Evolutionary conservation across 176 grass and related monocot genomes (phyloP).

Genomic region (Triticum urartu): DNA sequence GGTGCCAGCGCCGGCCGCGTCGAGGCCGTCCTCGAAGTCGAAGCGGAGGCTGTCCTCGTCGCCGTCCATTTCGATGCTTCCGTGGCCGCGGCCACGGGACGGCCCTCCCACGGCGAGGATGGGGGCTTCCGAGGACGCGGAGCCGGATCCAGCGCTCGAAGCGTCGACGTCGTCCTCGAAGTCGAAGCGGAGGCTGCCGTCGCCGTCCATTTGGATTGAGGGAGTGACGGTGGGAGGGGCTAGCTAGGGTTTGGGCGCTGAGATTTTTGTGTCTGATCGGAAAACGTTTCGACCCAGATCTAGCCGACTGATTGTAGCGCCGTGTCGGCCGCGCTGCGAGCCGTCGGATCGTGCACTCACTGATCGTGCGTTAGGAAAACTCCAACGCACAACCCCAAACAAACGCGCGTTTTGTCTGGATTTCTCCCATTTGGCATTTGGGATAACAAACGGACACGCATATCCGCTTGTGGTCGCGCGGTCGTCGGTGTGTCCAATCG

Average conservation of each 20-base stretch:
- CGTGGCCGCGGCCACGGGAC: not conserved
- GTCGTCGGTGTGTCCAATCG: too few relatives aligned
- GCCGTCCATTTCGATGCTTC: not conserved
- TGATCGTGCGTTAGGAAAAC: too few relatives aligned
- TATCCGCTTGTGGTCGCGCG: too few relatives aligned
- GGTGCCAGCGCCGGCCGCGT: not conserved
- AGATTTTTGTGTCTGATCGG: too few relatives aligned
- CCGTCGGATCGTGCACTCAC: too few relatives aligned
- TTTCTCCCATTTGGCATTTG: too few relatives aligned
- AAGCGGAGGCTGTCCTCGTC: constrained; percentile 31
- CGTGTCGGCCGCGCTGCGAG: too few relatives aligned
- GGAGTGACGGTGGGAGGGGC: not conserved
- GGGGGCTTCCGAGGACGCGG: not conserved
- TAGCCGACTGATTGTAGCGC: too few relatives aligned
- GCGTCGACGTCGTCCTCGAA: not conserved
- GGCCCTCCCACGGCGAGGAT: not conserved
- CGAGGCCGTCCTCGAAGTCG: constrained; percentile 54
- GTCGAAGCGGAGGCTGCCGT: not conserved
- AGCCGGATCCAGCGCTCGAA: not conserved
- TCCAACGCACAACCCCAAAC: too few relatives aligned
- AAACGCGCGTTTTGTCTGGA: too few relatives aligned
- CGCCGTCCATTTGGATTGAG: not conserved
- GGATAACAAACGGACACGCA: too few relatives aligned
- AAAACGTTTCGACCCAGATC: too few relatives aligned
- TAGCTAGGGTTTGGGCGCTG: not conserved